phyloP scores from a whole-genome alignment of 768 basidiomycete species.

The Rhizopogon salebrosus region DNA sequence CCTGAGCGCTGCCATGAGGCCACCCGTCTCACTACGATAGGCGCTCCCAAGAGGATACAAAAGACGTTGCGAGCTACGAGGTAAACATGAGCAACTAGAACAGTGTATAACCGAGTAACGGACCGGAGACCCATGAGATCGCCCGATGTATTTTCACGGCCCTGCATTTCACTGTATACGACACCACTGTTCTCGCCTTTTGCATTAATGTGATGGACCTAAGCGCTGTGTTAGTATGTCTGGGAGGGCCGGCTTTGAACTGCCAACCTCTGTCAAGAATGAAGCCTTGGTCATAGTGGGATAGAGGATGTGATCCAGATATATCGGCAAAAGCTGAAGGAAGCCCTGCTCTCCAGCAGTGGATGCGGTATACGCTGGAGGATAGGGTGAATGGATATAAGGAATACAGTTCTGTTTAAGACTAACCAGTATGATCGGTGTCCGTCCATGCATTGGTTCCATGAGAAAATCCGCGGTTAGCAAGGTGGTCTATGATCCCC shows the following conservation, averaged over 20 bases:
- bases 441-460: conserved; percentile 98
- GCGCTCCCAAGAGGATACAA: conserved; percentile 79
- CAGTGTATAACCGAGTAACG: conserved; percentile 18
- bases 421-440: conserved; percentile 68
- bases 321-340: conserved; percentile 80
- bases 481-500: conserved; percentile 90
- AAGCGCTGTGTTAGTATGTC: conserved; percentile 4
- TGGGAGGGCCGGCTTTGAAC: background rate
- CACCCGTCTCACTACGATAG: conserved; percentile 96
- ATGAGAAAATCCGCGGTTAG: conserved; percentile 89
- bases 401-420: background rate
- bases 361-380: conserved; percentile 80
- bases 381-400: background rate
- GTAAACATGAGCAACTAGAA: conserved; percentile 4
- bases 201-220: conserved; percentile 94
- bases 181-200: conserved; percentile 93
- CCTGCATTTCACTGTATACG: conserved; percentile 97
- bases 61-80: conserved; percentile 65
- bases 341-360: conserved; percentile 95
- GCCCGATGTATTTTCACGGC: conserved; percentile 85
- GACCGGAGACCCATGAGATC: conserved; percentile 88
- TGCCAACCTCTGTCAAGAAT: conserved; percentile 57
- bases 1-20: conserved; percentile 87
- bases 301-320: conserved; percentile 94
- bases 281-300: conserved; percentile 90